phyloP scores from a whole-genome alignment of 495 filamentous ascomycete genomes.

The Lasiosphaeria miniovina region DNA sequence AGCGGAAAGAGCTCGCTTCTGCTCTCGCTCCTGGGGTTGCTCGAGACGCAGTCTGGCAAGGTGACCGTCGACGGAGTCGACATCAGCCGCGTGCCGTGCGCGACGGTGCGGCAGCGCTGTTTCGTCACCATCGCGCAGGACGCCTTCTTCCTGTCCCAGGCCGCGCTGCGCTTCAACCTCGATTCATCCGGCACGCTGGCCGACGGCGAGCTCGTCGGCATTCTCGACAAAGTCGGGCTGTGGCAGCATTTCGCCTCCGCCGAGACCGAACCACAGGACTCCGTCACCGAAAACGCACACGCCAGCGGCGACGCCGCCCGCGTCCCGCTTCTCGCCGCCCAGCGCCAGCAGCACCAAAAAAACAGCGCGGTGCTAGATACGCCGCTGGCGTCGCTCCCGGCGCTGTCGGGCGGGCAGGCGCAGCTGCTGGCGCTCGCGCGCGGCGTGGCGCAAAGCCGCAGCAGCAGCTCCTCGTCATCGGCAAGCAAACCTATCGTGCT shows the following conservation, averaged over 20 bases:
- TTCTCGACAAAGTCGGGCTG: slow-evolving; percentile 18
- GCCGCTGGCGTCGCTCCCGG: slow-evolving; percentile 18
- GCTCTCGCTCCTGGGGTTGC: slow-evolving; percentile 33
- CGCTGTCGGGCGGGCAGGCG: slow-evolving; percentile 31
- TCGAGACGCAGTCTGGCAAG: slow-evolving; percentile 29
- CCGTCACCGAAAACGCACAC: not conserved
- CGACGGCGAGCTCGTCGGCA: slow-evolving; percentile 5
- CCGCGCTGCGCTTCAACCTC: slow-evolving; percentile 26
- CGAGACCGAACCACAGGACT: not conserved
- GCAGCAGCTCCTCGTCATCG: not conserved
- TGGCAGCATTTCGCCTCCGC: slow-evolving; percentile 14
- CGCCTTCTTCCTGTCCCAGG: slow-evolving; percentile 33
- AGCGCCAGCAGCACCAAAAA: not conserved
- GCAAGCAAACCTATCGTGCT: slow-evolving; percentile 58
- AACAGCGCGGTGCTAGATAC: slow-evolving; percentile 16
- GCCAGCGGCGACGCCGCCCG: not conserved
- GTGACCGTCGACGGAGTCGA: slow-evolving; percentile 37
- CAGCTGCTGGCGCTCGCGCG: slow-evolving; percentile 28
- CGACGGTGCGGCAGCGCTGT: slow-evolving; percentile 26
- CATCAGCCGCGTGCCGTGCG: slow-evolving; percentile 23
- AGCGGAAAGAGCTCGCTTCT: slow-evolving; percentile 44
- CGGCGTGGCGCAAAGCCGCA: slow-evolving; percentile 21
- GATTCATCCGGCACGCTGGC: slow-evolving; percentile 12
- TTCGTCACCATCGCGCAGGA: slow-evolving; percentile 48
- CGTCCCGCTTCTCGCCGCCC: not conserved